Evolutionary conservation across 192 early-diverging fungal species (phyloP), one percentile per base, ranked within the genome.

Genomic region (Martensiomyces pterosporus): DNA sequence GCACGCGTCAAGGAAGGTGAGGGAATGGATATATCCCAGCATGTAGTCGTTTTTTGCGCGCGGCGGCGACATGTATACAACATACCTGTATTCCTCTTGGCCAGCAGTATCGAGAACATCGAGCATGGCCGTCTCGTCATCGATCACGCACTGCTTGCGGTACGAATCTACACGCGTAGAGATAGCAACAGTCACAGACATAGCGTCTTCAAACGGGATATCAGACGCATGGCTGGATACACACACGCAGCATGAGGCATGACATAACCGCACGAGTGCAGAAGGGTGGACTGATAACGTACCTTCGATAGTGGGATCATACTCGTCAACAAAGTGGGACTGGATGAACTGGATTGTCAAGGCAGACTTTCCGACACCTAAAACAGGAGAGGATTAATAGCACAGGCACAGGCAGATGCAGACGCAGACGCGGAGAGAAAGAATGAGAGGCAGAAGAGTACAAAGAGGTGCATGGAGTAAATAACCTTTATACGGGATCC

Each of bases 271-370:
- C n/a, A n/a, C n/a, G n/a, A n/a, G 12, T 32, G 29, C 29, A 32
- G 29, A 32, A 32, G 29, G 9, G 17, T 14, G 16, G 6, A 34
- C 14, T 34, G 39, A n/a, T 29, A 16, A 15, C 49, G 47, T 80
- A 79, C 81, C 82, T 78, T 97, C 94, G 49, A 94, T 98, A 15
- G 94, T 98, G 8, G 94, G 94, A 64, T 98, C 94, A 61, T 98
- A 98, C 57, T 86, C 86, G 53, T 90, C 83, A 38, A 89, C 84
- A 68, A 91, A 89, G 70, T 89, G 82, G 37, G 81, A 83, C 59
- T 85, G 83, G 44, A 85, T 87, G 46, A 88, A 86, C 60, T 89
- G 85, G 39, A 90, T 89, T 7, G 88, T 90, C 55, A 90, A 59
- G 43, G 88, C 88, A 27, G 85, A 86, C 69, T 90, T 88, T 39